A percentile compares a stretch with the other conserved stretches of the same genome.
Evolutionary conservation across 352 stramenopile genomes (phyloP).

Genomic region (Phytophthora palmivora): DNA sequence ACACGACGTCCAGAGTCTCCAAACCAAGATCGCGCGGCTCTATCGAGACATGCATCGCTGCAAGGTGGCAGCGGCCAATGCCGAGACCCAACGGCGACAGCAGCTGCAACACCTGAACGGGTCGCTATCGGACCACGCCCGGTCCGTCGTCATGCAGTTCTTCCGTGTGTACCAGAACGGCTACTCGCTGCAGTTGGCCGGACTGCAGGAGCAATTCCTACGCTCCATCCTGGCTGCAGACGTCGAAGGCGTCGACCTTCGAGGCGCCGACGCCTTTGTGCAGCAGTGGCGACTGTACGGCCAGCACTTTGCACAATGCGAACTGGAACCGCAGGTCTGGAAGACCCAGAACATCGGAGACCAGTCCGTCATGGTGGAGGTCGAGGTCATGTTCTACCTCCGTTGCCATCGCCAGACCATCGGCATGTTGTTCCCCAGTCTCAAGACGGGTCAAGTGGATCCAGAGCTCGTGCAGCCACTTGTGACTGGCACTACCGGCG

Average conservation of each 20-base stretch:
- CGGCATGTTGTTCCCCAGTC: slow-evolving; percentile 34
- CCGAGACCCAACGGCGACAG: slow-evolving; percentile 17
- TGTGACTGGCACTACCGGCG: slow-evolving; percentile 28
- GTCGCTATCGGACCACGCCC: slow-evolving; percentile 28
- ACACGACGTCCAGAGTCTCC: slow-evolving; percentile 25
- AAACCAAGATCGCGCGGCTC: slow-evolving; percentile 37
- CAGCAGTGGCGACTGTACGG: slow-evolving; percentile 42
- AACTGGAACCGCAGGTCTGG: slow-evolving; percentile 34
- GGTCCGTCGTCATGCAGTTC: slow-evolving; percentile 35
- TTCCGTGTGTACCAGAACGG: slow-evolving; percentile 40
- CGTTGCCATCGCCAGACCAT: slow-evolving; percentile 40
- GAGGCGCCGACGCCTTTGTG: slow-evolving; percentile 32
- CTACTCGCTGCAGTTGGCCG: slow-evolving; percentile 26
- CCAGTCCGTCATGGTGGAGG: slow-evolving; percentile 32
- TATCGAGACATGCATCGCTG: slow-evolving; percentile 25
- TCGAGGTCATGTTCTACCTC: slow-evolving; percentile 40
- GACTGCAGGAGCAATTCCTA: slow-evolving; percentile 37
- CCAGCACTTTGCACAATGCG: slow-evolving; percentile 28
- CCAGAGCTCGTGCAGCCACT: slow-evolving; percentile 24
- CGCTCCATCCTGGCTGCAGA: slow-evolving; percentile 33
- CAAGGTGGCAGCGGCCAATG: slow-evolving; percentile 16
- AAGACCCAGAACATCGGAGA: slow-evolving; percentile 28
- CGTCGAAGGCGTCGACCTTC: slow-evolving; percentile 26
- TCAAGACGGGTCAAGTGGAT: slow-evolving; percentile 29
- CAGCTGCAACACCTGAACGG: slow-evolving; percentile 15